Evolutionary conservation across 345 rosid species (phyloP), one percentile per base, ranked within the genome.

Genomic region (Linum lewisii): DNA sequence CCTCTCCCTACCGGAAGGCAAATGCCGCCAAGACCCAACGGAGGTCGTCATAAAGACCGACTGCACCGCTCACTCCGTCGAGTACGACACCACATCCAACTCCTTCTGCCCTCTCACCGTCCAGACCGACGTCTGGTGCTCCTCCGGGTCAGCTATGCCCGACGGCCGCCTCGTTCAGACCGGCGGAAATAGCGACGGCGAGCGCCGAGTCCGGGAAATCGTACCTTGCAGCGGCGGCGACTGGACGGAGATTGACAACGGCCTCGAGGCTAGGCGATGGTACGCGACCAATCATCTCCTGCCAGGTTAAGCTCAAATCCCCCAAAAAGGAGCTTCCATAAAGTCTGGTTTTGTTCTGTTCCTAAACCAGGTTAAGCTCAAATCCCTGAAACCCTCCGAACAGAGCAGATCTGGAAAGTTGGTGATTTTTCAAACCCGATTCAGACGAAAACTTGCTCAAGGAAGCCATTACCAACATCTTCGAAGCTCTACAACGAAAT

Each of bases 221-320:
- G 23, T 53, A 11, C 95, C 97, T 5, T 85, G 94, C 65, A 21
- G 47, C 0, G 16, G 20, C 16, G 51, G 2, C 1, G 21, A 87
- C 16, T 90, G 97, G 97, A 23, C 37, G 6, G 95, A 90, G 36
- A 5, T 78, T 1, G 63, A 77, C 13, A 66, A 83, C 34, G 90
- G 75, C 1, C 65, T 90, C 9, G 54, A 63, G 0, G 83, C 26
- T 1, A 76, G 75, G 49, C 77, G 95, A 68, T 86, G 97, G 97
- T 90, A 90, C 21, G 72, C 90, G 9, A 74, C 95, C 11, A 75
- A 81, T 63, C 97, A 90, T 24, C 66, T 79, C 16, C 70, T 90
- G 29, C 90, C 95, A 24, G 87, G n/a, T n/a, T n/a, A n/a, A n/a
- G n/a, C n/a, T n/a, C n/a, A n/a, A n/a, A n/a, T n/a, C n/a, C n/a